Conservation (phyloP, 2,329 filamentous ascomycete species). For the Claviceps citrina region DNA sequence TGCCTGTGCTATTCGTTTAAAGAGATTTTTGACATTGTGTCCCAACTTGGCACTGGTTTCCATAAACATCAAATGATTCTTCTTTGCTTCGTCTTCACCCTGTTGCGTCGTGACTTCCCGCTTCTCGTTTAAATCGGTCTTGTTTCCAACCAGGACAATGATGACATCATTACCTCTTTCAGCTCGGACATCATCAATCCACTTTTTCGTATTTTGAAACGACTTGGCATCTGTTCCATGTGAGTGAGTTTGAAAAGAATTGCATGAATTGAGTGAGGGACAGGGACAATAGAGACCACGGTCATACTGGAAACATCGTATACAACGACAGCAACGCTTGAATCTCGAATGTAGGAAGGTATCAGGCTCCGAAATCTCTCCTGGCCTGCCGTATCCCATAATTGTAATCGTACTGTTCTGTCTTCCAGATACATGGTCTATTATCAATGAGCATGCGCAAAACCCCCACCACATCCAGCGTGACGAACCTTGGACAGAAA, state of each 20-base stretch:
- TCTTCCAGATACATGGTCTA: conserved; percentile 98
- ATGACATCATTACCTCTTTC: conserved; percentile 98
- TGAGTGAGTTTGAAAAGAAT: not conserved
- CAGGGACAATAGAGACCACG: conserved; percentile 3
- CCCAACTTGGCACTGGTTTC: conserved; percentile 97
- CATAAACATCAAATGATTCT: conserved; percentile 96
- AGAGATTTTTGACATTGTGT: conserved; percentile 94
- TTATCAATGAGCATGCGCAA: conserved; percentile 1
- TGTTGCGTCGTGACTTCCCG: conserved; percentile 91
- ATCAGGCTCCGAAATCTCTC: conserved; percentile 95
- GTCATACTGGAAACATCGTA: conserved; percentile 82
- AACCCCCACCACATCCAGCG: not conserved
- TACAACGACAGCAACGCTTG: conserved; percentile 91
- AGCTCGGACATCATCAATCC: conserved; percentile 95
- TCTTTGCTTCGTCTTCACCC: conserved; percentile 95
- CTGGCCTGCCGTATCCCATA: conserved; percentile 97
- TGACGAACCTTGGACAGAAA: conserved; percentile 80
- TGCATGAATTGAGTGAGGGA: conserved; percentile 5
- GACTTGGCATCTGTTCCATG: conserved; percentile 60
- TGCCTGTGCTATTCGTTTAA: conserved; percentile 95
- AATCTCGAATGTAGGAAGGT: conserved; percentile 96
- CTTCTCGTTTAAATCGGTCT: conserved; percentile 97
- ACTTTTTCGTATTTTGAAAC: conserved; percentile 97
- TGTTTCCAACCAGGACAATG: conserved; percentile 95
- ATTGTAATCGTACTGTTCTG: conserved; percentile 86